Base-by-base conservation (phyloP, 352 stramenopile genomes). In the Vaucheria bursata region DNA sequence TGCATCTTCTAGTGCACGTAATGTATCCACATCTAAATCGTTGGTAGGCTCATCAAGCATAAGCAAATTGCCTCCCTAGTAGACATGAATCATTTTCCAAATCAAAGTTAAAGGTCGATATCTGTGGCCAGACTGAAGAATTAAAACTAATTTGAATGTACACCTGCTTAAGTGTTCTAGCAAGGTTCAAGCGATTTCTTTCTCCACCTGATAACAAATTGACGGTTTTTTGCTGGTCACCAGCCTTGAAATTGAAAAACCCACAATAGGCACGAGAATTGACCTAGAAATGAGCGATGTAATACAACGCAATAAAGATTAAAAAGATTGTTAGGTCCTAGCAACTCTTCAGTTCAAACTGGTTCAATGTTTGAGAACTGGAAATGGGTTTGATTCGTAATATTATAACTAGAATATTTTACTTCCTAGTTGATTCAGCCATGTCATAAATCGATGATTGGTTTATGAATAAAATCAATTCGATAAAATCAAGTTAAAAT, bases 211-310 rank as follows among this genome's bases (percentile, higher is more conserved):
- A 87, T 2, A 92, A 73, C 78, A 90, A 86, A 29, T 79, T 82
- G 49, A 94, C 87, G 73, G 83, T 87, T 35, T 90, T 85, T 79
- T 92, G 88, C 74, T 94, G 89, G 39, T 86, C 80, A 29, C 83
- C 86, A n/a, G 82, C 79, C 18, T 89, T 91, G 80, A 94, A 92
- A 64, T 89, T 89, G 76, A 94, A 94, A 86, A 86, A 91, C 3
- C 79, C 86, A 0, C 89, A 65, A 73, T 94, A 94, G 0, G 86
- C 87, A 31, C 89, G 84, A 69, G 79, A 85, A 49, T 86, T 85
- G 6, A 92, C 84, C 34, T 83, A 49, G 34, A n/a, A n/a, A n/a
- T n/a, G n/a, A n/a, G n/a, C n/a, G n/a, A n/a, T n/a, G n/a, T n/a
- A n/a, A 25, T n/a, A 72, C 3, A 32, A 71, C 70, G 37, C 31